Base-by-base conservation (phyloP, 352 stramenopile genomes). In the Thalassiosira hispida region DNA sequence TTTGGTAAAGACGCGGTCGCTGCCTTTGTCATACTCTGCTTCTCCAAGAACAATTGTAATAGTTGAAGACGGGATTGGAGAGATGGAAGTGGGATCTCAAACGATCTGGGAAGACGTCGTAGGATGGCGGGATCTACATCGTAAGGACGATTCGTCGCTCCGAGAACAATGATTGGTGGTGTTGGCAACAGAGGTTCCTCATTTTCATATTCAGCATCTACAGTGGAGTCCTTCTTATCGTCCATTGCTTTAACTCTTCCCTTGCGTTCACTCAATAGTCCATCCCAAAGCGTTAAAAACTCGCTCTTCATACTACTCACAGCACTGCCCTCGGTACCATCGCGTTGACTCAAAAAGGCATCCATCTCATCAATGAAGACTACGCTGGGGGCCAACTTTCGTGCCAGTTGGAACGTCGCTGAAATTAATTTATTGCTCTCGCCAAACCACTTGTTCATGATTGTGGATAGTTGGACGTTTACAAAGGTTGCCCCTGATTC, bases 341-440 rank as follows among this genome's bases (percentile, higher is more conserved):
- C 67, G 76, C 95, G 55, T 94, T 83, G 77, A 72, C 81, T 89
- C 5, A 94, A 73, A 68, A 94, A 93, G 0, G 87, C 88, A 77
- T 94, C 89, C 7, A 98, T 94, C 79, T 99, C 97, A 82, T 99
- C 97, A 56, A 99, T 98, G 79, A 99, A 99, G 63, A 99, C 97
- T 78, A 99, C 97, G 74, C 94, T 97, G 0, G 97, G 97, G 47
- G 95, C 92, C 44, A 99, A 89, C 86, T 99, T 99, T 42, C 92
- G 85, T 14, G 96, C 96, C 29, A 99, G 85, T 51, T 91, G 95
- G 84, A 98, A 98, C 18, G 94, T 95, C 0, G 96, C 96, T 38
- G 94, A 91, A 59, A 98, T 95, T 20, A 98, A 88, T 88, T 98
- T 98, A 83, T 94, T 98, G 87, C 92, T 97, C 83, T 99, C 97